These are phyloP conservation scores for Monilinia polystroma DNA, from an alignment of 2,329 filamentous ascomycete species.

Conservation along the genomic window DNA sequence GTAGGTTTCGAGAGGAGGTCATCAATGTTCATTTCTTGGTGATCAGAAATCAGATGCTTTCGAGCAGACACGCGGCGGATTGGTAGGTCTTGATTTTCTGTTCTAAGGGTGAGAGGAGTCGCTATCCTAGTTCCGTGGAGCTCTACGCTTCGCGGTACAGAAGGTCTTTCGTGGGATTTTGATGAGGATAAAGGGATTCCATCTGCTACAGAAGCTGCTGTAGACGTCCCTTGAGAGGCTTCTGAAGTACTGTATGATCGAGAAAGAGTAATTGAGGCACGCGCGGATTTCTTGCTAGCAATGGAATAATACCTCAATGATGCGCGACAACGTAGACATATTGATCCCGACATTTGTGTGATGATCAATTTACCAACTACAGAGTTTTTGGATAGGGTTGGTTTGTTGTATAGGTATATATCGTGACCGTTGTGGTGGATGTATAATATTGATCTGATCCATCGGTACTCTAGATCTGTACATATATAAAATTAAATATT, in stretches of 20 bases:
- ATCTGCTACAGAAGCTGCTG: background rate
- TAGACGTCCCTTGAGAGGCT: background rate
- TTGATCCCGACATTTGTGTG: slow-evolving; percentile 10
- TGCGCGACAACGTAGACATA: slow-evolving; percentile 31
- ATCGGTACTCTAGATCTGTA: too few species aligned
- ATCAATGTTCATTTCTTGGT: slow-evolving; percentile 23
- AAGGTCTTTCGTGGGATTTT: background rate
- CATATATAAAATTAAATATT: slow-evolving; percentile 5
- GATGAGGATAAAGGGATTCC: background rate
- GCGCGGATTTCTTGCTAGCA: background rate
- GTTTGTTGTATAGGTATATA: background rate
- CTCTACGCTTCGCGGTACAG: slow-evolving; percentile 14
- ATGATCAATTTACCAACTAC: background rate
- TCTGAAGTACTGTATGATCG: slow-evolving; percentile 13
- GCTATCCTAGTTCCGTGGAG: slow-evolving; percentile 16
- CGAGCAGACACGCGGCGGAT: slow-evolving; percentile 10
- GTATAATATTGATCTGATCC: too few species aligned
- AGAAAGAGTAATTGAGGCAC: background rate
- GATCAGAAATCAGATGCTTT: slow-evolving; percentile 6
- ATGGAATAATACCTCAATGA: slow-evolving; percentile 20
- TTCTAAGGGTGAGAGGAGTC: background rate
- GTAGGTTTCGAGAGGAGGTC: slow-evolving; percentile 67
- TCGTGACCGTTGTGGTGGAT: background rate
- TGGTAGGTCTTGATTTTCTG: slow-evolving; percentile 11
- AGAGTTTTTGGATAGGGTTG: background rate